Evolutionary conservation across 106 monocot genomes (phyloP).

Genomic region (Triglochin maritima): DNA sequence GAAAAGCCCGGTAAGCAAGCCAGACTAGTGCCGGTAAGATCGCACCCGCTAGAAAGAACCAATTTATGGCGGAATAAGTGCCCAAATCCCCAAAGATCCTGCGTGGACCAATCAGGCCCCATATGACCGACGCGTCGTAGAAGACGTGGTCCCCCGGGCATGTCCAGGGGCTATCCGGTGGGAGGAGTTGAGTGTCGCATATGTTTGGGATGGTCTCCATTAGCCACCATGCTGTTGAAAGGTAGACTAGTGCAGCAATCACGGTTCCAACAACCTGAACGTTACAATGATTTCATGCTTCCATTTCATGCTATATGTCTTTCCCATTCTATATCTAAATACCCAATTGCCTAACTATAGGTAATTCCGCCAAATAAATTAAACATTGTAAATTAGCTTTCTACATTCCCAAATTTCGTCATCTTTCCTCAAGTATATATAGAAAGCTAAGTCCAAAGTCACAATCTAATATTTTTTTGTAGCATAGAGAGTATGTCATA

Average conservation of each 20-base stretch:
- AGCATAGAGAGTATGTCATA: not conserved
- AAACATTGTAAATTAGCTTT: no score
- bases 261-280: slow-evolving; percentile 5
- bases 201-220: slow-evolving; percentile 18
- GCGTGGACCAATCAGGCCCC: slow-evolving; percentile 18
- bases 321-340: no score
- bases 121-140: slow-evolving; percentile 24
- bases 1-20: slow-evolving; percentile 15
- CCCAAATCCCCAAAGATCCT: slow-evolving; percentile 21
- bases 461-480: not conserved
- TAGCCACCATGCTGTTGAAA: slow-evolving; percentile 23
- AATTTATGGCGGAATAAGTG: slow-evolving; percentile 16
- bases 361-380: no score
- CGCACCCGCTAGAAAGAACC: slow-evolving; percentile 21
- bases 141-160: slow-evolving; percentile 22
- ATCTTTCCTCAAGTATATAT: no score
- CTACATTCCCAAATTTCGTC: no score
- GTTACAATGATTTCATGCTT: not conserved
- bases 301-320: no score
- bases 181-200: slow-evolving; percentile 8
- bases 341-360: no score
- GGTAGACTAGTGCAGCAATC: slow-evolving; percentile 10
- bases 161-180: slow-evolving; percentile 21
- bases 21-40: slow-evolving; percentile 9
- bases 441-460: no score